These are phyloP conservation scores for Eremothecium coryli DNA, from an alignment of 1,139 yeast genomes.

Conservation along the genomic window DNA sequence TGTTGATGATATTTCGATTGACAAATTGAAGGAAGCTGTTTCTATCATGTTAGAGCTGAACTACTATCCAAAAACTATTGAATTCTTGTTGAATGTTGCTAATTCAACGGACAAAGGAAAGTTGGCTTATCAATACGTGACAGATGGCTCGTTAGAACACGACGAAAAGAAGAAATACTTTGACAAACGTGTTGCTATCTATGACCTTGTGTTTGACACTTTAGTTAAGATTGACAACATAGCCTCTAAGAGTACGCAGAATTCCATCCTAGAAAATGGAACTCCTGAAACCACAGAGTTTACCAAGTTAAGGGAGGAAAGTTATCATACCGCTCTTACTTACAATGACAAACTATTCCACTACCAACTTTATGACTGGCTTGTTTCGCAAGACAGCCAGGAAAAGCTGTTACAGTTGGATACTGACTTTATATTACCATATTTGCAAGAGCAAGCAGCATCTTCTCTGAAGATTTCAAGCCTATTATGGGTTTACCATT, in stretches of 20 bases:
- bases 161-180: conserved; percentile 41
- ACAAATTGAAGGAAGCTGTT: conserved; percentile 73
- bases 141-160: conserved; percentile 40
- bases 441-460: conserved; percentile 63
- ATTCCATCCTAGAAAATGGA: conserved; percentile 18
- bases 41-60: conserved; percentile 69
- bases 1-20: conserved; percentile 66
- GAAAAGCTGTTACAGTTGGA: conserved; percentile 70
- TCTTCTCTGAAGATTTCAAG: conserved; percentile 68
- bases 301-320: conserved; percentile 54
- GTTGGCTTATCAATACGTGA: conserved; percentile 44
- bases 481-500: conserved; percentile 80
- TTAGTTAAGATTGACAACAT: conserved; percentile 62
- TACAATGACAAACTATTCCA: conserved; percentile 79
- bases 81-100: conserved; percentile 71
- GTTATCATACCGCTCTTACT: conserved; percentile 66
- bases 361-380: conserved; percentile 88
- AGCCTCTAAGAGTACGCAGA: conserved; percentile 35
- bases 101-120: conserved; percentile 55
- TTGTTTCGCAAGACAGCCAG: conserved; percentile 65
- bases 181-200: conserved; percentile 48
- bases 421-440: conserved; percentile 71
- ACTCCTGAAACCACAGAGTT: conserved; percentile 42
- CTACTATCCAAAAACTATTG: conserved; percentile 78
- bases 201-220: conserved; percentile 64